Conservation (phyloP, 1,284 basidiomycete species). For the Marasmius tenuissimus region DNA sequence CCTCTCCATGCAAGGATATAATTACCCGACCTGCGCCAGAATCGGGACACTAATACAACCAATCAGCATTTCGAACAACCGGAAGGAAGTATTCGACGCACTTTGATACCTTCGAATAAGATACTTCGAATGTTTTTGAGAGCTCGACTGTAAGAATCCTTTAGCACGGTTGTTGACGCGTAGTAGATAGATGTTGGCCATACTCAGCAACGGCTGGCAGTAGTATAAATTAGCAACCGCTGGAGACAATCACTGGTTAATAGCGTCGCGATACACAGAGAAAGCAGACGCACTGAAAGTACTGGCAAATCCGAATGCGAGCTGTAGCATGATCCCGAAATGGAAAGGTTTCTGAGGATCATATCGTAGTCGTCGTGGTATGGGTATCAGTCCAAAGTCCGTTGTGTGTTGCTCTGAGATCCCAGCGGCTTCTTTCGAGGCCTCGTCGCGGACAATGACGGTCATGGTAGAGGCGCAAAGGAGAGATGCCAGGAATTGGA, state of each 20-base stretch:
- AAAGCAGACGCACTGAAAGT: constrained; percentile 46
- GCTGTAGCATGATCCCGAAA: constrained; percentile 62
- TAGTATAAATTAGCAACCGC: constrained; percentile 71
- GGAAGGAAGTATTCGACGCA: constrained; percentile 22
- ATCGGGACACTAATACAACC: constrained; percentile 41
- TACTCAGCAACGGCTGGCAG: constrained; percentile 69
- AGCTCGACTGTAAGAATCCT: background rate
- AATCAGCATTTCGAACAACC: background rate
- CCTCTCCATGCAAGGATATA: background rate
- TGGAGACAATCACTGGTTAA: no score
- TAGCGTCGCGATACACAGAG: no score
- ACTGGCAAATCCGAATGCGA: constrained; percentile 66
- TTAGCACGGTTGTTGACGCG: constrained; percentile 10
- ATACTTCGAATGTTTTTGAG: constrained; percentile 43
- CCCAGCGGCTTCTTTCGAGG: no score
- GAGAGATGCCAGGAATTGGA: no score
- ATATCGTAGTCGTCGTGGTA: constrained; percentile 62
- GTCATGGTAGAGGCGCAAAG: no score
- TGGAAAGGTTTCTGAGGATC: constrained; percentile 56
- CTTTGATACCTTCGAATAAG: constrained; percentile 60
- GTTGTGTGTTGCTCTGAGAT: background rate
- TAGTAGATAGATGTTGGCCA: background rate
- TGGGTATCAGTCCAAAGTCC: constrained; percentile 70
- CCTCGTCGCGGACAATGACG: no score
- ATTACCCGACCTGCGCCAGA: constrained; percentile 49